Conservation (phyloP, 208 protist species). For the Sergeia podlipaevii region DNA sequence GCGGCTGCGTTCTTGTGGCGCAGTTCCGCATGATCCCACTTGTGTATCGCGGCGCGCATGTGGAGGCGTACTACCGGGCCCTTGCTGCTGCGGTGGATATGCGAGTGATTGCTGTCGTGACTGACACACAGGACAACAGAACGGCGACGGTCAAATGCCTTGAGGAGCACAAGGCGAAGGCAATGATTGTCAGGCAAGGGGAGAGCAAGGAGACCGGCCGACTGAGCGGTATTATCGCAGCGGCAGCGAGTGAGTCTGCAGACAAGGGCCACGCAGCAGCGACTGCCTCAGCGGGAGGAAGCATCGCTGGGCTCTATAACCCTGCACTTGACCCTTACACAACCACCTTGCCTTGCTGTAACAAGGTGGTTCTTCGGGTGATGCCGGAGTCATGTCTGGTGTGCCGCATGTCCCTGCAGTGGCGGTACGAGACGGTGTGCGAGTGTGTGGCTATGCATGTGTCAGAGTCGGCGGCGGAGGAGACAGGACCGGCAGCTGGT, state of each 20-base stretch:
- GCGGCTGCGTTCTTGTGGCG: constrained; percentile 39
- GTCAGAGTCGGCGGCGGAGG: too few relatives aligned
- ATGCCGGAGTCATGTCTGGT: too few relatives aligned
- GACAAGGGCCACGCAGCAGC: neutral
- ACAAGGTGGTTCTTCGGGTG: too few relatives aligned
- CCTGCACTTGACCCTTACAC: constrained; percentile 39
- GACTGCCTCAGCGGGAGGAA: neutral
- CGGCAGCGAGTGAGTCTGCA: too few relatives aligned
- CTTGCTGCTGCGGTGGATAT: constrained; percentile 24
- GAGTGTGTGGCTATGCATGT: constrained; percentile 26
- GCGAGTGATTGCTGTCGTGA: constrained; percentile 34
- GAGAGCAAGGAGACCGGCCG: too few relatives aligned
- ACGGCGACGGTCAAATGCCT: constrained; percentile 22
- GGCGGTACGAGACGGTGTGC: constrained; percentile 51
- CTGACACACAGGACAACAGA: constrained; percentile 18
- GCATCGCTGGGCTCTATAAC: neutral
- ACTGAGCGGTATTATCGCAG: too few relatives aligned
- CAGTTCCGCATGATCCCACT: constrained; percentile 38
- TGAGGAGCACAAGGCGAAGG: constrained; percentile 11
- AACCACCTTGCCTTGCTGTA: constrained; percentile 19
- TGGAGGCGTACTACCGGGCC: constrained; percentile 36
- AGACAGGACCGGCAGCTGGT: too few relatives aligned
- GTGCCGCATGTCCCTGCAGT: constrained; percentile 28
- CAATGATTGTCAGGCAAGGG: neutral
- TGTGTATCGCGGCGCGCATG: constrained; percentile 20